Evolutionary conservation across 331 rosid species (phyloP).

Genomic region (Erythrophleum ivorense): DNA sequence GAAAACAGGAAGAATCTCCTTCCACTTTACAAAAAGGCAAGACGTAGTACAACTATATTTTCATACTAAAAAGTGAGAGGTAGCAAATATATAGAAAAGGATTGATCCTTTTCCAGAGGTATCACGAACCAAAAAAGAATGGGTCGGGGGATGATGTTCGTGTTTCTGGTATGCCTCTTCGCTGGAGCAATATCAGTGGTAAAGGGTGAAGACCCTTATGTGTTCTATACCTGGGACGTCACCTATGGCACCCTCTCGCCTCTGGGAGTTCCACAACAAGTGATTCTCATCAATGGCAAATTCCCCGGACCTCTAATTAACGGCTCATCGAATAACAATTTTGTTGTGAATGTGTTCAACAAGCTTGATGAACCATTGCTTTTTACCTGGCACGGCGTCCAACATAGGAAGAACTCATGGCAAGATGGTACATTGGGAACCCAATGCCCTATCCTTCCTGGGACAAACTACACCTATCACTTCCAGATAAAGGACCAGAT

Average conservation of each 20-base stretch:
- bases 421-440: conserved; percentile 4
- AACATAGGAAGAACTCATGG: conserved; percentile 28
- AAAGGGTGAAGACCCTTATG: conserved; percentile 1
- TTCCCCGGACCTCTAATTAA: conserved; percentile 14
- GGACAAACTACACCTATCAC: conserved; percentile 1
- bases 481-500: conserved; percentile 29
- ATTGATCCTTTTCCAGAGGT: neutral
- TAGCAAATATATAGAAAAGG: neutral
- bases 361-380: conserved; percentile 20
- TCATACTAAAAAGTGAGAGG: neutral
- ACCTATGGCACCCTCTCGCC: conserved; percentile 19
- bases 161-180: neutral
- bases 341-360: conserved; percentile 13
- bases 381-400: neutral
- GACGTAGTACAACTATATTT: neutral
- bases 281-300: conserved; percentile 8
- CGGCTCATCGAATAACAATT: conserved; percentile 16
- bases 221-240: neutral
- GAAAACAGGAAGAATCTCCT: neutral
- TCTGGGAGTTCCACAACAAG: conserved; percentile 29
- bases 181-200: neutral
- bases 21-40: neutral
- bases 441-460: conserved; percentile 14
- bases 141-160: neutral
- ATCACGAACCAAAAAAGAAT: neutral